Conservation (phyloP, 768 basidiomycete genomes). For the Lactarius hengduanensis region DNA sequence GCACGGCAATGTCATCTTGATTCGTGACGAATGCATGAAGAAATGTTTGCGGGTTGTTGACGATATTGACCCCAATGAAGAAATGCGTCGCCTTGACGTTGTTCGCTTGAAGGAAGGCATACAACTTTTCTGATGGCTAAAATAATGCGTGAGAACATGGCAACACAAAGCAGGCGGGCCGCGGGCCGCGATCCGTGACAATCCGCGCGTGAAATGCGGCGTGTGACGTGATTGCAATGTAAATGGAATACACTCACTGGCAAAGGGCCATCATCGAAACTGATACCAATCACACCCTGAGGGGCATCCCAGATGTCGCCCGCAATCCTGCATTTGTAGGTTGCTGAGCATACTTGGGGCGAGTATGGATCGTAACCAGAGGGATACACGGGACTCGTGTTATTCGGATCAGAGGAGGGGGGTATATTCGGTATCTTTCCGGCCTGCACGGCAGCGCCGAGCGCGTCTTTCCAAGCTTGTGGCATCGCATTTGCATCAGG, state of each 20-base stretch:
- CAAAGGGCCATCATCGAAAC: conserved; percentile 82
- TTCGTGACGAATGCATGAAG: conserved; percentile 44
- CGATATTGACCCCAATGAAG: conserved; percentile 81
- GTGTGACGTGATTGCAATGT: neutral
- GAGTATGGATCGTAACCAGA: conserved; percentile 42
- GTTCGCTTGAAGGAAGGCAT: conserved; percentile 65
- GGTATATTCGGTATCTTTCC: conserved; percentile 75
- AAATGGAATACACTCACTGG: conserved; percentile 37
- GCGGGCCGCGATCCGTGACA: neutral
- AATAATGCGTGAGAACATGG: conserved; percentile 7
- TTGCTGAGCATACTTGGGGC: conserved; percentile 69
- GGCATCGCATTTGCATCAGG: conserved; percentile 59
- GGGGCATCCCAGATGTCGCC: conserved; percentile 81
- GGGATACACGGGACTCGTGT: conserved; percentile 41
- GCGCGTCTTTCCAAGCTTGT: conserved; percentile 66
- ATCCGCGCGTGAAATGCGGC: neutral
- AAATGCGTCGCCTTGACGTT: conserved; percentile 81
- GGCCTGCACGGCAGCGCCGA: conserved; percentile 61
- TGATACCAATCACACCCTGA: conserved; percentile 56
- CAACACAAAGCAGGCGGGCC: too few relatives aligned
- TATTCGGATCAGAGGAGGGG: conserved; percentile 40
- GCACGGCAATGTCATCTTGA: conserved; percentile 41
- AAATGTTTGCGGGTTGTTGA: conserved; percentile 57
- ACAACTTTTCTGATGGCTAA: conserved; percentile 45
- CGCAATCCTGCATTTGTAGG: conserved; percentile 50